A percentile compares a stretch with the other conserved stretches of the same genome.
Conservation (phyloP, 129 eudicot species). For the Chrysanthemum lavandulifolium region DNA sequence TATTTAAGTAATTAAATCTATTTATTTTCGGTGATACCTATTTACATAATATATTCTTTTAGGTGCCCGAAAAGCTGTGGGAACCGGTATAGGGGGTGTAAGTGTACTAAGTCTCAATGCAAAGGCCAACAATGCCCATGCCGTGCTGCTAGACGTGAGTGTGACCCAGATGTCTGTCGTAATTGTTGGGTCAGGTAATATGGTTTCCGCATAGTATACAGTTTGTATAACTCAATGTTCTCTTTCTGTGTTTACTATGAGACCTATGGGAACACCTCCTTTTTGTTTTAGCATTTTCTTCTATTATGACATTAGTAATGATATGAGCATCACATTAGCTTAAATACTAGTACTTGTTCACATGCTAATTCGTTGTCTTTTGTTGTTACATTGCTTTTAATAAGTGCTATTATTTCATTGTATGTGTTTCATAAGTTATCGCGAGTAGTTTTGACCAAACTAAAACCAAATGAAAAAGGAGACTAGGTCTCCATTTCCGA, state of each 20-base stretch:
- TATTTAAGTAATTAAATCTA: too few relatives aligned
- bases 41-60: background rate
- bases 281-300: background rate
- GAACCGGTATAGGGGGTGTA: constrained; percentile 82
- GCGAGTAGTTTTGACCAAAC: too few relatives aligned
- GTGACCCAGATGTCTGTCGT: constrained; percentile 93
- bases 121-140: constrained; percentile 83
- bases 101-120: constrained; percentile 87
- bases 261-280: background rate
- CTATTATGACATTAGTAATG: background rate
- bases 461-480: too few relatives aligned
- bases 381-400: background rate
- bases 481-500: too few relatives aligned
- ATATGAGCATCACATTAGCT: background rate
- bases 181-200: constrained; percentile 92
- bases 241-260: background rate
- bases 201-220: background rate
- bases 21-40: background rate
- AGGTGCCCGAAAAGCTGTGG: constrained; percentile 90
- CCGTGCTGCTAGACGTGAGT: constrained; percentile 87
- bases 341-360: background rate
- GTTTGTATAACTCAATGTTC: too few relatives aligned
- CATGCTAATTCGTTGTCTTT: background rate
- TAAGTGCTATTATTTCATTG: background rate
- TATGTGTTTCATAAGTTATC: background rate